Evolutionary conservation across 2,329 filamentous ascomycete species (phyloP).

Genomic region (Bipolaris bicolor): DNA sequence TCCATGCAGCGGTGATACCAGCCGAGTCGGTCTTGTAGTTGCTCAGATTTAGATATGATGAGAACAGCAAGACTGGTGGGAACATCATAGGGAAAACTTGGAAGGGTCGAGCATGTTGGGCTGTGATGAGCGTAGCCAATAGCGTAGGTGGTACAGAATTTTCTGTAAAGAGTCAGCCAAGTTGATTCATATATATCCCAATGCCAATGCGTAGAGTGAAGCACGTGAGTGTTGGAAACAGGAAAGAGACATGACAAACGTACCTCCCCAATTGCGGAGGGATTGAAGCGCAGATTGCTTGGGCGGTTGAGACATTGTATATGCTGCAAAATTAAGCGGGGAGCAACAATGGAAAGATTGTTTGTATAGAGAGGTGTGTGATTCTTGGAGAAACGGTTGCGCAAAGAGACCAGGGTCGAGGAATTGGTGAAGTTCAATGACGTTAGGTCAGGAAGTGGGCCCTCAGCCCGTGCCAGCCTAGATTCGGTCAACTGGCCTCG

Average conservation of each 20-base stretch:
- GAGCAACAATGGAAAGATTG: not conserved
- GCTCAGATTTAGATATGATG: conserved; percentile 68
- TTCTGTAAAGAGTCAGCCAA: conserved; percentile 53
- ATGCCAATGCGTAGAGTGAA: conserved; percentile 1
- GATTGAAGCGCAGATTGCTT: conserved; percentile 52
- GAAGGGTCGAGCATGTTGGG: conserved; percentile 70
- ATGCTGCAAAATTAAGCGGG: not conserved
- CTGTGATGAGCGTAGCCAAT: conserved; percentile 69
- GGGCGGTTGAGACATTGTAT: conserved; percentile 49
- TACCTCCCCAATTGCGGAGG: conserved; percentile 60
- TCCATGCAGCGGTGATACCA: conserved; percentile 69
- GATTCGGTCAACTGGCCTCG: conserved; percentile 40
- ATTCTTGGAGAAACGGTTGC: not conserved
- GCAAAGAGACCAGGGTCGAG: conserved; percentile 8
- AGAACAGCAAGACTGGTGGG: conserved; percentile 69
- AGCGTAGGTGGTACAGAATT: conserved; percentile 68
- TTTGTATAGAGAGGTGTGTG: not conserved
- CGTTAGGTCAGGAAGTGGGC: conserved; percentile 28
- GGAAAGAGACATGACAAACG: conserved; percentile 27
- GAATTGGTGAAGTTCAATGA: conserved; percentile 30
- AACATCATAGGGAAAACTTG: conserved; percentile 71
- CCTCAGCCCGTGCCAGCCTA: conserved; percentile 27
- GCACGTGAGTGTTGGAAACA: conserved; percentile 9
- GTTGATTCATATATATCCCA: not conserved
- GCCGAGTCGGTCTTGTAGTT: conserved; percentile 68